Percentiles rank a stretch among this genome's conserved stretches.
These are phyloP conservation scores for Stereum hirsutum DNA, from an alignment of 1,284 basidiomycete genomes.

Conservation along the genomic window DNA sequence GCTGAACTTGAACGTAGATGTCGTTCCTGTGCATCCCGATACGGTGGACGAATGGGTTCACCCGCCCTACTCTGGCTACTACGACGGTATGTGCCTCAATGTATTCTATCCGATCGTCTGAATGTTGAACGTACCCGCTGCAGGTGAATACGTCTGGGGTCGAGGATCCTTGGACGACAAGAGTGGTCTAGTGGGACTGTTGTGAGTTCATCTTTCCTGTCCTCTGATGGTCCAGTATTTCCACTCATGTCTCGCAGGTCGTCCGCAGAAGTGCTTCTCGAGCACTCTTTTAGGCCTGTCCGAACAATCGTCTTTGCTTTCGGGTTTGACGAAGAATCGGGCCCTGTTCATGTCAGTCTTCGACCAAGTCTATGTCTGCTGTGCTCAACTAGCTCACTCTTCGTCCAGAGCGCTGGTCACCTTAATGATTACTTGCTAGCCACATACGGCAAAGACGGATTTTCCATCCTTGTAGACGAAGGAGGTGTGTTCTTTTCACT, in stretches of 20 bases:
- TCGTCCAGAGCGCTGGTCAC: constrained; percentile 33
- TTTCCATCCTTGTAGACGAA: constrained; percentile 48
- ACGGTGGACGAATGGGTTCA: constrained; percentile 42
- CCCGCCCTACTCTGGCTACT: constrained; percentile 27
- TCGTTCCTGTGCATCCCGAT: constrained; percentile 46
- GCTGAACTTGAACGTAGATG: constrained; percentile 25
- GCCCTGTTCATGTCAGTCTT: constrained; percentile 32
- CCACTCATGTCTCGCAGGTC: constrained; percentile 23
- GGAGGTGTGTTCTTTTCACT: constrained; percentile 23
- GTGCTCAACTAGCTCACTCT: neutral
- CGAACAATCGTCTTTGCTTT: constrained; percentile 51
- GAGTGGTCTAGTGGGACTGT: constrained; percentile 43
- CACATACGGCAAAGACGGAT: constrained; percentile 42
- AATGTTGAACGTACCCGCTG: neutral
- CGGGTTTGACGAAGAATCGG: constrained; percentile 67
- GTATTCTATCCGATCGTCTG: neutral
- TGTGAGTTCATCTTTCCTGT: constrained; percentile 24
- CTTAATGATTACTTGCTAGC: constrained; percentile 36
- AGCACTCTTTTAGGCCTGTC: constrained; percentile 38
- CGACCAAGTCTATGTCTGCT: neutral
- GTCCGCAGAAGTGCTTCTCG: constrained; percentile 43
- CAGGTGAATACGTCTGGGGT: constrained; percentile 52
- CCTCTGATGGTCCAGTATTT: neutral
- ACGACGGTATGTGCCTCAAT: constrained; percentile 18
- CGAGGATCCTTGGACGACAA: constrained; percentile 59